Percentiles rank a stretch among this genome's conserved stretches.
These are phyloP conservation scores for Coix lacrymajobi DNA, from an alignment of 176 grass and related monocot species.

Conservation along the genomic window DNA sequence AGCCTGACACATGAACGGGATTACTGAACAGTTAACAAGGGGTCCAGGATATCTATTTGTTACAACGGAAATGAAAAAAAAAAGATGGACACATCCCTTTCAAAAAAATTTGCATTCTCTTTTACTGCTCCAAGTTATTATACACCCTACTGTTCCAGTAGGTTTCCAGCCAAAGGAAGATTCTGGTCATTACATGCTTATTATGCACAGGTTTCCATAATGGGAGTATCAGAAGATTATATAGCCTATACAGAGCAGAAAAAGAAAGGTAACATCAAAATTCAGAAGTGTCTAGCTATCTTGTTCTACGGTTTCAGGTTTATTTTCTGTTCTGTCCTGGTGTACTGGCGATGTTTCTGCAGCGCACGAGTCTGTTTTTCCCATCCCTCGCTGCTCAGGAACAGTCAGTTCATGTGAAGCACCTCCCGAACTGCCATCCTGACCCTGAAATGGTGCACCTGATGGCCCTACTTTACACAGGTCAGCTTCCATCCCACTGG, in stretches of 20 bases:
- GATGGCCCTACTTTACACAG: neutral
- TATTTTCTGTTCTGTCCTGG: neutral
- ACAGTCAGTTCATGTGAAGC: neutral
- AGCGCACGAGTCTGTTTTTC: neutral
- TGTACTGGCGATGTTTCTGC: neutral
- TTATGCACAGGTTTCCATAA: conserved; percentile 18
- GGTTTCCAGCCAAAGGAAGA: neutral
- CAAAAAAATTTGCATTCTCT: neutral
- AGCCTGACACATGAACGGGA: neutral
- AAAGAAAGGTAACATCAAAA: conserved; percentile 14
- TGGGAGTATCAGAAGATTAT: neutral
- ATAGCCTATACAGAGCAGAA: conserved; percentile 30
- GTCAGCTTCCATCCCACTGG: neutral
- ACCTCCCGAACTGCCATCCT: neutral
- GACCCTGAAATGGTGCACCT: neutral
- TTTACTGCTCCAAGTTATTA: neutral
- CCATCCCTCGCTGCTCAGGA: neutral
- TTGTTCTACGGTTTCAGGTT: conserved; percentile 9
- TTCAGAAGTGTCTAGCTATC: conserved; percentile 20
- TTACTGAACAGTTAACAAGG: neutral
- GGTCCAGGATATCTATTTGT: neutral
- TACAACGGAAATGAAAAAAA: neutral
- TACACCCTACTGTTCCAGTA: neutral
- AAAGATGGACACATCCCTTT: neutral
- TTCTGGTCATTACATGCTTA: conserved; percentile 16